Percentiles rank a stretch among this genome's conserved stretches.
phyloP scores from a whole-genome alignment of 352 stramenopile genomes.

The Hyaloperonospora arabidopsidis region DNA sequence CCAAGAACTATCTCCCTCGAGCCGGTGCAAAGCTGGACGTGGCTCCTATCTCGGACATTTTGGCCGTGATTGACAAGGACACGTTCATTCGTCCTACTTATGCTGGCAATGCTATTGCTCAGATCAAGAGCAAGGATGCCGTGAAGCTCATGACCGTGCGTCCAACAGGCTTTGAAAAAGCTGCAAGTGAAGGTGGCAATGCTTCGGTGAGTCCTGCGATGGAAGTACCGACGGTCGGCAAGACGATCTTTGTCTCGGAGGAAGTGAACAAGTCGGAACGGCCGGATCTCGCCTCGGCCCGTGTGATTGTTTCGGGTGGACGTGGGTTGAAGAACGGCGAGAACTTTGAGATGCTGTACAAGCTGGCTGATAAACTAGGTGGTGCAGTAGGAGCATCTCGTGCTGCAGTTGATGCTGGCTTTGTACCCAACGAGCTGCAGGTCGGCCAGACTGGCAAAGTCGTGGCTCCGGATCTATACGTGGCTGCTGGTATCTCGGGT shows the following conservation, averaged over 20 bases:
- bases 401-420: slow-evolving; percentile 96
- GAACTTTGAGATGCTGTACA: slow-evolving; percentile 97
- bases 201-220: slow-evolving; percentile 62
- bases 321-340: slow-evolving; percentile 95
- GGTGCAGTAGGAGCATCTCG: slow-evolving; percentile 95
- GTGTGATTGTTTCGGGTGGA: slow-evolving; percentile 94
- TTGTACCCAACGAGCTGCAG: slow-evolving; percentile 98
- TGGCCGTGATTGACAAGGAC: slow-evolving; percentile 84
- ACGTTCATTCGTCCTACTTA: slow-evolving; percentile 92
- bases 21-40: slow-evolving; percentile 92
- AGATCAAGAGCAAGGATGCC: slow-evolving; percentile 83
- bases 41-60: slow-evolving; percentile 94
- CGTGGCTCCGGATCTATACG: slow-evolving; percentile 95
- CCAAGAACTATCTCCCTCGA: slow-evolving; percentile 95
- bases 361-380: slow-evolving; percentile 95
- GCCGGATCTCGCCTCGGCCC: slow-evolving; percentile 90
- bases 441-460: slow-evolving; percentile 99
- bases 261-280: slow-evolving; percentile 92
- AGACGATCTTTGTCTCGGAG: slow-evolving; percentile 90
- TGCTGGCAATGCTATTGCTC: slow-evolving; percentile 79
- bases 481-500: slow-evolving; percentile 95
- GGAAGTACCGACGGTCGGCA: slow-evolving; percentile 42
- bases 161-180: slow-evolving; percentile 97
- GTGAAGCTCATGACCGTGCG: slow-evolving; percentile 96
- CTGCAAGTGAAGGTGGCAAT: slow-evolving; percentile 61